A percentile compares a stretch with the other conserved stretches of the same genome.
These are phyloP conservation scores for Cylindrotheca fusiformis DNA, from an alignment of 108 stramenopile species.

Conservation along the genomic window DNA sequence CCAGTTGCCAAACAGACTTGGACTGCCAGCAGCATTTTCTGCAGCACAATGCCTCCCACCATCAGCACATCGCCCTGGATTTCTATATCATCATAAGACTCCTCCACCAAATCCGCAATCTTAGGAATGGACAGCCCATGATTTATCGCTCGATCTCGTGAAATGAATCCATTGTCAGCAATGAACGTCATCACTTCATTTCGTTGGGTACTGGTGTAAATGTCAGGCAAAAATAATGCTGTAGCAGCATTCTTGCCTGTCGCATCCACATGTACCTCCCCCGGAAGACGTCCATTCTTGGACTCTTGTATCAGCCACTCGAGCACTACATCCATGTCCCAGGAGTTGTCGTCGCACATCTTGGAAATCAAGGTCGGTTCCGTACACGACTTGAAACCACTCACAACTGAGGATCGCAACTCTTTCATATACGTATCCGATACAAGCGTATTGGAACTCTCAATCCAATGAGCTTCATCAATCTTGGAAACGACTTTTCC, in stretches of 20 bases:
- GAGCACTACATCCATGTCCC: slow-evolving; percentile 19
- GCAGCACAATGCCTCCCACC: not conserved
- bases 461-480: not conserved
- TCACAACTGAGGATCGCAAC: not conserved
- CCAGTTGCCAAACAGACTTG: slow-evolving; percentile 10
- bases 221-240: slow-evolving; percentile 15
- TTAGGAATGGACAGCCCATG: not conserved
- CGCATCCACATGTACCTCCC: slow-evolving; percentile 19
- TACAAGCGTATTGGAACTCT: slow-evolving; percentile 1
- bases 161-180: slow-evolving; percentile 28
- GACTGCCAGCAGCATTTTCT: slow-evolving; percentile 5
- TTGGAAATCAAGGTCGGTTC: slow-evolving; percentile 9
- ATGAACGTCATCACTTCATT: slow-evolving; percentile 17
- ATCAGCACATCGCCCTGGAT: slow-evolving; percentile 13
- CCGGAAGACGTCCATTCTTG: slow-evolving; percentile 6
- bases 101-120: not conserved
- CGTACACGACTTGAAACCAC: slow-evolving; percentile 1
- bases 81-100: not conserved
- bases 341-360: slow-evolving; percentile 15
- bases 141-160: slow-evolving; percentile 5
- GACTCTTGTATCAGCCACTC: slow-evolving; percentile 9
- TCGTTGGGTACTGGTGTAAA: slow-evolving; percentile 14
- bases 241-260: slow-evolving; percentile 2
- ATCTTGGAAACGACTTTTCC: not conserved
- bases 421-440: not conserved